Base-by-base conservation (phyloP, 1,284 basidiomycete species). In the Inonotus obliquus region DNA sequence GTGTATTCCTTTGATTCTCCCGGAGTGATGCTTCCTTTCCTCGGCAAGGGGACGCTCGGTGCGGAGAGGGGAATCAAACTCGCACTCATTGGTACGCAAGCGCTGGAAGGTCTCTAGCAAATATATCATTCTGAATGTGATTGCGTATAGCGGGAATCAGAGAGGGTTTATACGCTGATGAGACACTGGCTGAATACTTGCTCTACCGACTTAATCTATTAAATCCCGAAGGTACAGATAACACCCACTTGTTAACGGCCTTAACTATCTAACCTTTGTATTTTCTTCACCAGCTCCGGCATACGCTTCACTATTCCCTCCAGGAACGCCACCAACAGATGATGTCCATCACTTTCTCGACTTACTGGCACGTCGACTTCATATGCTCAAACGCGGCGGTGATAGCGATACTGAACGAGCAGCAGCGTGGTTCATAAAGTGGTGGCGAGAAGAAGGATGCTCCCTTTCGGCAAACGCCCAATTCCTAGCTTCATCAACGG, bases 1-100 rank as follows among this genome's bases (percentile, higher is more conserved):
- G 89, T 98, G 17, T 98, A 99, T 75, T 92, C 96, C 2, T 96
- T 91, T 71, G 96, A 99, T 77, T 91, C 94, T 4, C 97, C 96
- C 0, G 97, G 96, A 0, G 92, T 98, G 44, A 98, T 99, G 96
- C 80, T 98, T 37, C 94, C 96, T 3, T 98, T 91, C 75, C 82
- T 98, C n/a, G 96, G 96, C 1, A 83, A 81, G 60, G 94, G 94
- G 1, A 80, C 84, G 53, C 78, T 79, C 63, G 96, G 94, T 25
- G 89, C 93, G 51, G 96, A 99, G 74, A 81, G 92, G 65, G 96
- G 93, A 4, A 80, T 98, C 60, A 98, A 97, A 75, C 83, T 98
- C 27, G 95, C 94, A 45, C 77, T 98, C 61, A 96, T 96, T 47
- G 91, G 95, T 94, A 62, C 45, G 21, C 39, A 37, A 41, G n/a